Conservation (phyloP, 1,139 yeast genomes). For the Sugiyamaella sp. region DNA sequence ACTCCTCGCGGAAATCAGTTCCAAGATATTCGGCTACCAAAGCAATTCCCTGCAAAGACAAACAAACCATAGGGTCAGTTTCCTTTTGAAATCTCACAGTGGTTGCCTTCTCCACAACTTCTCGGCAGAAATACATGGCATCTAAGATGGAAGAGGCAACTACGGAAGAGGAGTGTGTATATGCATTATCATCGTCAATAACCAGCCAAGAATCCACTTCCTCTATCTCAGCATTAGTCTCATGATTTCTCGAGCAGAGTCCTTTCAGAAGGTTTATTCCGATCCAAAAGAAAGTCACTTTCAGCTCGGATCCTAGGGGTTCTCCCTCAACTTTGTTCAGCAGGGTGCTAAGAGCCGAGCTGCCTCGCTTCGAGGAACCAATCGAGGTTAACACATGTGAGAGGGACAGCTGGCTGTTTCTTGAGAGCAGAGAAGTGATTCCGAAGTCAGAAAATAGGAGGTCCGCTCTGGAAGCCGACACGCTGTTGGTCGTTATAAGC, state of each 20-base stretch:
- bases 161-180: neutral
- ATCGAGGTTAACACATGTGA: slow-evolving; percentile 3
- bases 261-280: slow-evolving; percentile 11
- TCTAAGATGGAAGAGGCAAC: slow-evolving; percentile 8
- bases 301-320: slow-evolving; percentile 5
- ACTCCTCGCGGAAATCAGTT: slow-evolving; percentile 49
- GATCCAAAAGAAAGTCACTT: slow-evolving; percentile 16
- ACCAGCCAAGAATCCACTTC: slow-evolving; percentile 10
- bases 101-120: slow-evolving; percentile 12
- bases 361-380: slow-evolving; percentile 11
- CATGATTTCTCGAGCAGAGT: neutral
- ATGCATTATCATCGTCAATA: neutral
- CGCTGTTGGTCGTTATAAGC: neutral
- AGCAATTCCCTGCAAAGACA: slow-evolving; percentile 49
- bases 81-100: slow-evolving; percentile 13
- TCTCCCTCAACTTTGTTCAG: slow-evolving; percentile 8
- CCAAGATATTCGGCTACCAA: slow-evolving; percentile 46
- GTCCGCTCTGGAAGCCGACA: neutral
- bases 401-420: slow-evolving; percentile 4
- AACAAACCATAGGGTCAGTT: slow-evolving; percentile 19
- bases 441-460: slow-evolving; percentile 12
- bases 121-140: slow-evolving; percentile 13
- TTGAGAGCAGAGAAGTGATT: slow-evolving; percentile 10
- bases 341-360: neutral
- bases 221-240: neutral